Conservation (phyloP, 768 basidiomycete genomes). For the Russula dissimulans region DNA sequence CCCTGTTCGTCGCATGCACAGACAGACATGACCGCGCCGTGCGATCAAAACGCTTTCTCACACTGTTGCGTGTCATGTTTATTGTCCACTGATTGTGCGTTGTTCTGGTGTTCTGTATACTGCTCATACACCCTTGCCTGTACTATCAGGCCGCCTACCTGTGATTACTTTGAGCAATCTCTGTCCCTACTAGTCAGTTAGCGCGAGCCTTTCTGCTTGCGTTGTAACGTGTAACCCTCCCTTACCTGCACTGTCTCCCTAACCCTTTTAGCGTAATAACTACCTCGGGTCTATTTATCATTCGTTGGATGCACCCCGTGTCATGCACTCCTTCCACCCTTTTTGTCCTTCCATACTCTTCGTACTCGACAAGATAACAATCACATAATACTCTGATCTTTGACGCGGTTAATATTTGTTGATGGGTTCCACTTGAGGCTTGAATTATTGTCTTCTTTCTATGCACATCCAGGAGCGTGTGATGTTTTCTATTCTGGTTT, state of each 20-base stretch:
- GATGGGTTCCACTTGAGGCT: too few species aligned
- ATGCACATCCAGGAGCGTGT: too few species aligned
- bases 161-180: constrained; percentile 8
- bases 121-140: background rate
- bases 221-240: constrained; percentile 12
- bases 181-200: constrained; percentile 15
- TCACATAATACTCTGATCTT: constrained; percentile 1
- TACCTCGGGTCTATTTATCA: constrained; percentile 6
- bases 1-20: constrained; percentile 7
- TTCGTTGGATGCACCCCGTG: background rate
- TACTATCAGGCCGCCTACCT: background rate
- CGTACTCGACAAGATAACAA: constrained; percentile 7
- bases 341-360: background rate
- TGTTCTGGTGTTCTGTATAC: background rate
- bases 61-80: background rate
- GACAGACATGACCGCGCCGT: background rate
- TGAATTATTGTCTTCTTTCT: too few species aligned
- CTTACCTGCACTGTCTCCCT: background rate
- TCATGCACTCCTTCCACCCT: background rate
- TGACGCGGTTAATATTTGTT: background rate
- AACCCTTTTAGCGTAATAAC: background rate
- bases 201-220: constrained; percentile 2
- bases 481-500: background rate
- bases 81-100: background rate
- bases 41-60: background rate